These are phyloP conservation scores for Penicillium aurantiogriseum DNA, from an alignment of 2,329 filamentous ascomycete species.

Conservation along the genomic window DNA sequence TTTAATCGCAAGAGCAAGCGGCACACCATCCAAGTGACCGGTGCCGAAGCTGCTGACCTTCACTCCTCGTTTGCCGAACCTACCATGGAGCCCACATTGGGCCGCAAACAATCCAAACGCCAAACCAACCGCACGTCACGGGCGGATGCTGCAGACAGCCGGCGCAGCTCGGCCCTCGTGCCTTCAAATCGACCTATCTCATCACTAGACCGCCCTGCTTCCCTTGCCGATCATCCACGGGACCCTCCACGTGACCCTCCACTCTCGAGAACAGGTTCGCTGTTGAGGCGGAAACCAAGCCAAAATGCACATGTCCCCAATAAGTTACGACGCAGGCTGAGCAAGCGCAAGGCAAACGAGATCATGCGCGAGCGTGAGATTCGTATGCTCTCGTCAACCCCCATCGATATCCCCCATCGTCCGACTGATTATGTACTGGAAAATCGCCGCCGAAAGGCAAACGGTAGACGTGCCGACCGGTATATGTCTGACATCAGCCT, in stretches of 20 bases:
- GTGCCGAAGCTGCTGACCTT: slow-evolving; percentile 48
- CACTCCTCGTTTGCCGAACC: slow-evolving; percentile 36
- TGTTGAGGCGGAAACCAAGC: slow-evolving; percentile 58
- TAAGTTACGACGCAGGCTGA: slow-evolving; percentile 67
- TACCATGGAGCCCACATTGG: slow-evolving; percentile 26
- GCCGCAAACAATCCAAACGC: slow-evolving; percentile 36
- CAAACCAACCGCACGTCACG: slow-evolving; percentile 32
- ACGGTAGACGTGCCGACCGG: slow-evolving; percentile 58
- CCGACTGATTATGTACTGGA: slow-evolving; percentile 54
- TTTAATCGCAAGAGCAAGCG: slow-evolving; percentile 74
- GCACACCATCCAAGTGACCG: slow-evolving; percentile 57
- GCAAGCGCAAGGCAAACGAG: slow-evolving; percentile 73
- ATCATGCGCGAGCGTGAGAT: slow-evolving; percentile 82
- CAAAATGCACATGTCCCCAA: slow-evolving; percentile 52
- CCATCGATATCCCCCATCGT: slow-evolving; percentile 61
- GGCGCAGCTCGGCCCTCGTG: slow-evolving; percentile 14
- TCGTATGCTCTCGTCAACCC: slow-evolving; percentile 72
- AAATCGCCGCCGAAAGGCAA: slow-evolving; percentile 56
- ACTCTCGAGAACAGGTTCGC: slow-evolving; percentile 49
- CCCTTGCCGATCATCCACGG: slow-evolving; percentile 23
- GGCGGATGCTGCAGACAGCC: slow-evolving; percentile 24
- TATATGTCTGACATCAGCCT: slow-evolving; percentile 72
- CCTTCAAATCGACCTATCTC: slow-evolving; percentile 18
- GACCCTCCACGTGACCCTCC: slow-evolving; percentile 30
- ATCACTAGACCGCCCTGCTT: slow-evolving; percentile 22